A percentile compares a stretch with the other conserved stretches of the same genome.
These are phyloP conservation scores for Chamaecyparis obtusa DNA, from an alignment of 75 land plant species.

Conservation along the genomic window DNA sequence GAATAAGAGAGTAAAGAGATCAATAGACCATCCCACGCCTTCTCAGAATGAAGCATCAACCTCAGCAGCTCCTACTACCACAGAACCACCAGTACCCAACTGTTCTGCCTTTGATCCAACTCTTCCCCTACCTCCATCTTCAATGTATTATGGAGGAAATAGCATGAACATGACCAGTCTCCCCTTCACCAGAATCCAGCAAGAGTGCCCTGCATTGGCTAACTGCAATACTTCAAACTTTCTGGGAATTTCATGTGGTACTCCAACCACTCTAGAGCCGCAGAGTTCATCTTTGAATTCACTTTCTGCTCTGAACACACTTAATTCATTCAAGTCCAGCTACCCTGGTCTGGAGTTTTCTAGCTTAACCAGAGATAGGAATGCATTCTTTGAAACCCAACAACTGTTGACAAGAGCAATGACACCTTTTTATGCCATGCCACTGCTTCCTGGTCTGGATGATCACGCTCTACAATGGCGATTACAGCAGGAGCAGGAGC, in stretches of 20 bases:
- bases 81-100: background rate
- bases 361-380: background rate
- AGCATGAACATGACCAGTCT: background rate
- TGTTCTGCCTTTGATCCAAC: background rate
- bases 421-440: constrained; percentile 7
- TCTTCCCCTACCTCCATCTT: constrained; percentile 9
- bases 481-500: constrained; percentile 9
- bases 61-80: background rate
- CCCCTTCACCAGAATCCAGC: constrained; percentile 12
- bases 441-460: constrained; percentile 6
- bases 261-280: background rate
- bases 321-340: constrained; percentile 13
- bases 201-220: constrained; percentile 1
- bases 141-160: constrained; percentile 6
- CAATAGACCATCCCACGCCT: background rate
- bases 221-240: constrained; percentile 7
- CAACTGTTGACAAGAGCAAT: constrained; percentile 10
- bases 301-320: constrained; percentile 5
- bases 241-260: background rate
- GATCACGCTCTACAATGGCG: constrained; percentile 6
- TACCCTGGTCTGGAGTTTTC: constrained; percentile 13
- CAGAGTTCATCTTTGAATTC: background rate
- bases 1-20: constrained; percentile 14
- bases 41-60: constrained; percentile 14
- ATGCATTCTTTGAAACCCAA: constrained; percentile 13